These are phyloP conservation scores for Exophiala spinifera DNA, from an alignment of 2,329 filamentous ascomycete species.

Conservation along the genomic window DNA sequence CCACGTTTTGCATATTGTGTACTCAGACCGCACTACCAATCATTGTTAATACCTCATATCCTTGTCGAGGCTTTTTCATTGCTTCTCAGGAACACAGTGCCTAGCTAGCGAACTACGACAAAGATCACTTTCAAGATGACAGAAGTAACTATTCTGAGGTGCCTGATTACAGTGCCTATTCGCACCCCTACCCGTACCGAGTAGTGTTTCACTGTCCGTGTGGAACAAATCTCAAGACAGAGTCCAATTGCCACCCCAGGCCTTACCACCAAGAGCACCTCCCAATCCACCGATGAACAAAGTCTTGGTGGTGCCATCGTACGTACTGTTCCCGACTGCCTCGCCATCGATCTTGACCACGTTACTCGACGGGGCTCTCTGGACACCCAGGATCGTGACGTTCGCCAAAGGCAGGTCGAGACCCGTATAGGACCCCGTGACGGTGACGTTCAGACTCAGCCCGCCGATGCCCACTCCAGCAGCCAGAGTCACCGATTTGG, in stretches of 20 bases:
- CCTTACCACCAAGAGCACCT: slow-evolving; percentile 50
- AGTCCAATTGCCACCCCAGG: slow-evolving; percentile 59
- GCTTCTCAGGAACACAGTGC: too few species aligned
- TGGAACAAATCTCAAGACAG: too few species aligned
- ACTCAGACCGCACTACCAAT: too few species aligned
- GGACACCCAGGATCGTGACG: slow-evolving; percentile 61
- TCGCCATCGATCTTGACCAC: slow-evolving; percentile 55
- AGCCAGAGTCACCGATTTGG: slow-evolving; percentile 48
- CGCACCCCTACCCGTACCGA: too few species aligned
- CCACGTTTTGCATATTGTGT: too few species aligned
- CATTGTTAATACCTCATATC: too few species aligned
- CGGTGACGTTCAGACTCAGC: slow-evolving; percentile 48
- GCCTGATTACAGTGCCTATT: too few species aligned
- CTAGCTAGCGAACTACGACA: too few species aligned
- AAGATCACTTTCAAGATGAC: too few species aligned
- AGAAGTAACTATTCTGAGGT: too few species aligned
- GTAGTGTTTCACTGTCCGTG: too few species aligned
- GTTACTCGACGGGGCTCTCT: slow-evolving; percentile 33
- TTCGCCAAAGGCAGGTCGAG: slow-evolving; percentile 56
- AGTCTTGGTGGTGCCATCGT: slow-evolving; percentile 47
- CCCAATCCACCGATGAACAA: slow-evolving; percentile 53
- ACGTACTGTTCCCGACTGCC: slow-evolving; percentile 42
- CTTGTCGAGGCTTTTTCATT: too few species aligned
- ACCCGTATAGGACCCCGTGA: slow-evolving; percentile 55
- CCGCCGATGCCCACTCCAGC: slow-evolving; percentile 37